phyloP scores from a whole-genome alignment of 495 filamentous ascomycete genomes.

The Aspergillus homomorphus region DNA sequence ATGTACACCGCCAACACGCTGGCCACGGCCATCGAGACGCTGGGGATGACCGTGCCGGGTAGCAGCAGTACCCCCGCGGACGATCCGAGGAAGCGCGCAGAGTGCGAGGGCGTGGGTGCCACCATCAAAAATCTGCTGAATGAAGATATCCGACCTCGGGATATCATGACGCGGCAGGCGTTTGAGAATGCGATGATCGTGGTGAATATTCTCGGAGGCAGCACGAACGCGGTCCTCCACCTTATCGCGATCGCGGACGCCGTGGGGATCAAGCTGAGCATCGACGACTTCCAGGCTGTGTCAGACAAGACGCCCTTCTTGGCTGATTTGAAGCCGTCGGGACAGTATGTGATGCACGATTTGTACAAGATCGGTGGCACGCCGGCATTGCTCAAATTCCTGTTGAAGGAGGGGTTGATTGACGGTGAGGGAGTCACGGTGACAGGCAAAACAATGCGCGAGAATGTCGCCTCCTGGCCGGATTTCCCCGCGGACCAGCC shows the following conservation, averaged over 20 bases:
- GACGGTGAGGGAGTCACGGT: slow-evolving; percentile 86
- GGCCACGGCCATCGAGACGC: slow-evolving; percentile 88
- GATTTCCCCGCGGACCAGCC: slow-evolving; percentile 79
- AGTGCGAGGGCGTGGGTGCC: slow-evolving; percentile 78
- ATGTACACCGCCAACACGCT: slow-evolving; percentile 99
- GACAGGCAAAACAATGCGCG: slow-evolving; percentile 84
- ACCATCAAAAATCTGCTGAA: slow-evolving; percentile 81
- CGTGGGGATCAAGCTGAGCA: slow-evolving; percentile 86
- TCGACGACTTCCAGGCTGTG: slow-evolving; percentile 95
- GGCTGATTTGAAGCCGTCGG: slow-evolving; percentile 92
- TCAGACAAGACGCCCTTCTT: slow-evolving; percentile 88
- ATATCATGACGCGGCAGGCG: slow-evolving; percentile 85
- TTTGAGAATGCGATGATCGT: slow-evolving; percentile 97
- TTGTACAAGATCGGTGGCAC: slow-evolving; percentile 86
- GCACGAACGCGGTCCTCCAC: slow-evolving; percentile 95
- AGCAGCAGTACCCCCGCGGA: slow-evolving; percentile 90
- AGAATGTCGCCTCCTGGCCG: slow-evolving; percentile 76
- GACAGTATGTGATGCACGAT: slow-evolving; percentile 94
- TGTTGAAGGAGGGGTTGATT: slow-evolving; percentile 84
- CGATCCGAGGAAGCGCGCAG: slow-evolving; percentile 74
- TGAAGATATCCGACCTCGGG: slow-evolving; percentile 81
- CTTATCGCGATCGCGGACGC: slow-evolving; percentile 92
- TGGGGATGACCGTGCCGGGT: slow-evolving; percentile 92
- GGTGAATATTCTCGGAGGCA: slow-evolving; percentile 89
- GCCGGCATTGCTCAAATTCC: slow-evolving; percentile 82